Conservation (phyloP, 495 filamentous ascomycete genomes). For the Talaromyces ruber region DNA sequence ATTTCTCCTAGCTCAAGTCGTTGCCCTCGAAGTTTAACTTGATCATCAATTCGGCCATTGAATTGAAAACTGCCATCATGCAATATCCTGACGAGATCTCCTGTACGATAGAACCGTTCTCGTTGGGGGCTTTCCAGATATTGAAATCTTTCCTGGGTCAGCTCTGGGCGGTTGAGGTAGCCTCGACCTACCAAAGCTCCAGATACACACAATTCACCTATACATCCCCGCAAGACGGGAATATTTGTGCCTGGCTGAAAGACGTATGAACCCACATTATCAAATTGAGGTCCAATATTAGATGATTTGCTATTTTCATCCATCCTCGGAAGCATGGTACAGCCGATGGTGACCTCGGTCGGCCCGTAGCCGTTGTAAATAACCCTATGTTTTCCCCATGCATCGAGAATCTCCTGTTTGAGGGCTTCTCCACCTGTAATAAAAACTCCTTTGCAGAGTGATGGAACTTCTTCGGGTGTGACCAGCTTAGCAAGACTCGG, state of each 20-base stretch:
- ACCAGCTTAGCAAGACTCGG: slow-evolving; percentile 26
- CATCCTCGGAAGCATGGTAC: slow-evolving; percentile 15
- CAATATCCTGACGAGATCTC: slow-evolving; percentile 36
- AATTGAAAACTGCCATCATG: slow-evolving; percentile 31
- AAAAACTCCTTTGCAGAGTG: slow-evolving; percentile 15
- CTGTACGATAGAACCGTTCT: slow-evolving; percentile 35
- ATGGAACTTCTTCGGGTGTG: slow-evolving; percentile 15
- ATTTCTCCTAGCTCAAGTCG: slow-evolving; percentile 25
- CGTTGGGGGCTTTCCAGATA: slow-evolving; percentile 9
- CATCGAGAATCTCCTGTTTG: slow-evolving; percentile 19
- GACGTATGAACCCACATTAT: slow-evolving; percentile 21
- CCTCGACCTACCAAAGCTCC: slow-evolving; percentile 26
- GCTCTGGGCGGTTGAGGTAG: slow-evolving; percentile 30
- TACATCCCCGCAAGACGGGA: slow-evolving; percentile 16
- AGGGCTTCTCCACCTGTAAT: slow-evolving; percentile 20
- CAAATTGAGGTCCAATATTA: slow-evolving; percentile 22
- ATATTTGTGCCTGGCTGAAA: slow-evolving; percentile 12
- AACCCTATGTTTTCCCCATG: slow-evolving; percentile 17
- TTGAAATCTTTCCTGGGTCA: slow-evolving; percentile 25
- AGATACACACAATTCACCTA: slow-evolving; percentile 33
- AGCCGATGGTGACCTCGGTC: slow-evolving; percentile 22
- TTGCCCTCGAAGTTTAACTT: slow-evolving; percentile 24
- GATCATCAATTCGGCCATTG: slow-evolving; percentile 22
- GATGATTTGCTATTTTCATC: slow-evolving; percentile 15
- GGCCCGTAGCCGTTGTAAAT: slow-evolving; percentile 24